A percentile compares a stretch with the other conserved stretches of the same genome.
phyloP scores from a whole-genome alignment of 441 rosid genomes.

The Jatropha podagrica region DNA sequence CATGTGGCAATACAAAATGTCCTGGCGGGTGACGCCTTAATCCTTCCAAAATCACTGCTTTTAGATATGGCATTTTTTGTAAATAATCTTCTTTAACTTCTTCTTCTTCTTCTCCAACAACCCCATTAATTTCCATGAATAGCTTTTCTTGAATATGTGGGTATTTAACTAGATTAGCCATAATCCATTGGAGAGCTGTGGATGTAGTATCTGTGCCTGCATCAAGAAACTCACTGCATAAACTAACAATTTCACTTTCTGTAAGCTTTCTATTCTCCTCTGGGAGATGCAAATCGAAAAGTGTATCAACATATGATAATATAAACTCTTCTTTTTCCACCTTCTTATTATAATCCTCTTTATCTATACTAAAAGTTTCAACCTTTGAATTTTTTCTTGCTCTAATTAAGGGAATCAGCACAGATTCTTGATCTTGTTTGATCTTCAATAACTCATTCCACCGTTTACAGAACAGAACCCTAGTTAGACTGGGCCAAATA shows the following conservation, averaged over 20 bases:
- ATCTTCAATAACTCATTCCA: constrained; percentile 15
- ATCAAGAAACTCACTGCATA: constrained; percentile 25
- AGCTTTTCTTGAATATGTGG: constrained; percentile 23
- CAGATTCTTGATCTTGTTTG: neutral
- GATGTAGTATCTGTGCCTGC: constrained; percentile 26
- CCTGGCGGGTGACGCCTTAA: constrained; percentile 21
- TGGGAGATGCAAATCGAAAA: constrained; percentile 16
- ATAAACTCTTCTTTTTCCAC: neutral
- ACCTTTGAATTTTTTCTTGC: constrained; percentile 8
- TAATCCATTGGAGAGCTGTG: constrained; percentile 25
- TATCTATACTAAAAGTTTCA: neutral
- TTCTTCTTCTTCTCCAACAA: neutral
- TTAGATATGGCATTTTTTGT: constrained; percentile 17
- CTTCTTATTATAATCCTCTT: neutral
- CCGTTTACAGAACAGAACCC: neutral
- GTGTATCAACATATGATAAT: constrained; percentile 19
- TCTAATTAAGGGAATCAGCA: constrained; percentile 12
- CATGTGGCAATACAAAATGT: constrained; percentile 19
- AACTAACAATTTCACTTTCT: constrained; percentile 12
- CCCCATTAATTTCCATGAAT: constrained; percentile 6
- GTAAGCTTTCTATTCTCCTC: constrained; percentile 20
- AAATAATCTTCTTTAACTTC: constrained; percentile 16
- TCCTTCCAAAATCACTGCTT: constrained; percentile 27
- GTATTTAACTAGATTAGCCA: constrained; percentile 23
- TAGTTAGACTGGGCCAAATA: constrained; percentile 12